Evolutionary conservation across 2,329 filamentous ascomycete species (phyloP), one percentile per base, ranked within the genome.

Genomic region (Xylaria sp.): DNA sequence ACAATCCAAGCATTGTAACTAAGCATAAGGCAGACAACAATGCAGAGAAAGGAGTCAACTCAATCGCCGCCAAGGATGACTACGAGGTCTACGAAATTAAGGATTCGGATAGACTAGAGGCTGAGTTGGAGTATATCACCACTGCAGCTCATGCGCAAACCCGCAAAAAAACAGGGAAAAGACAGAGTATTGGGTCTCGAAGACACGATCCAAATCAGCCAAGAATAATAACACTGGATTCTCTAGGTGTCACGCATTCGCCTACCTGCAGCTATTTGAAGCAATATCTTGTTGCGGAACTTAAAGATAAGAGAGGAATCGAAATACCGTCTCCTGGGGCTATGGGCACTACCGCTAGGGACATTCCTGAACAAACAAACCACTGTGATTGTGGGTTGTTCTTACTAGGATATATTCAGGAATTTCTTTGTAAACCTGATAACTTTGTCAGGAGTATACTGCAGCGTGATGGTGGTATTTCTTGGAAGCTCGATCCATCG

Each of bases 381-480:
- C 92, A 86, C 72, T 94, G 88, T 68, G 96, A 99, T 76, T 99
- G 96, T 74, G 96, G 96, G 9, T 82, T 97, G 0, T 99, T 92
- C 73, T 82, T 98, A 2, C 82, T 97, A 3, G 91, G 90, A 2
- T 99, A 98, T 74, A 84, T 97, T 60, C 87, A 93, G 70, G 89
- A 92, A 69, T 97, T 99, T 69, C 85, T 96, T 17, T 84, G 88
- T 59, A 81, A 93, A 66, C 95, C 95, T 0, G 88, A 92, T 69
- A 78, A 76, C 0, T 96, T 96, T 71, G 83, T 92, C 17, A 80
- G 81, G 22, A 89, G 87, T 67, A 81, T 97, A 20, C 81, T 97
- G 5, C 85, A 83, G 29, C 87, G 85, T 45, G 85, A 92, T 69
- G 57, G 75, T 71, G 57, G 74, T 4, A 77, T 81, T 1, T 72